Evolutionary conservation across 2,329 filamentous ascomycete genomes (phyloP).

Genomic region (Neopestalotiopsis clavispora): DNA sequence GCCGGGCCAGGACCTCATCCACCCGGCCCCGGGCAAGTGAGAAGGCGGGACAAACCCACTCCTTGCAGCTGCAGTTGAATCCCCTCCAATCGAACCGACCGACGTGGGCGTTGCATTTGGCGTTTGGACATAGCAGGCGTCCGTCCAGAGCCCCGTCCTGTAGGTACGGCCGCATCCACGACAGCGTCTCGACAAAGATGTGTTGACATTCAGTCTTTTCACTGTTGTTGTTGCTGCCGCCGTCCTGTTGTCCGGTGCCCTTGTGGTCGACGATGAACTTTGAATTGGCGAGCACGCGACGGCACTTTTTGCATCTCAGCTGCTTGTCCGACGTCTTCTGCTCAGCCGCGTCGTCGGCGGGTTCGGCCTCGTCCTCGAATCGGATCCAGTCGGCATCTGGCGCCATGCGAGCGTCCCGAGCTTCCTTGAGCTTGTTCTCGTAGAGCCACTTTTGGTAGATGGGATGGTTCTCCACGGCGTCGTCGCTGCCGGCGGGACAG

Average conservation of each 20-base stretch:
- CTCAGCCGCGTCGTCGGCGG: constrained; percentile 41
- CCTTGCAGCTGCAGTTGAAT: constrained; percentile 86
- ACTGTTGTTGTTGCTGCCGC: constrained; percentile 16
- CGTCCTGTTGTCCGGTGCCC: constrained; percentile 28
- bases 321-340: constrained; percentile 50
- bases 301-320: constrained; percentile 90
- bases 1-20: constrained; percentile 61
- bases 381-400: constrained; percentile 77
- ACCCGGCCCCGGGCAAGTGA: constrained; percentile 82
- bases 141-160: constrained; percentile 83
- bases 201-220: constrained; percentile 68
- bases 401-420: constrained; percentile 74
- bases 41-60: constrained; percentile 91
- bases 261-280: constrained; percentile 71
- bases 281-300: constrained; percentile 62
- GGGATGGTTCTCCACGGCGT: constrained; percentile 66
- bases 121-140: constrained; percentile 80
- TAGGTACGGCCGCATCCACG: constrained; percentile 90
- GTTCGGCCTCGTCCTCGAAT: constrained; percentile 75
- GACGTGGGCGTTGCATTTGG: constrained; percentile 79
- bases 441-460: constrained; percentile 78
- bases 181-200: constrained; percentile 88
- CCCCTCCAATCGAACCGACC: constrained; percentile 97
- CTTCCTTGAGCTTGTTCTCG: constrained; percentile 58
- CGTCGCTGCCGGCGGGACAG: constrained; percentile 66